Conservation (phyloP, 331 rosid genomes). For the Erythrophleum ivorense region DNA sequence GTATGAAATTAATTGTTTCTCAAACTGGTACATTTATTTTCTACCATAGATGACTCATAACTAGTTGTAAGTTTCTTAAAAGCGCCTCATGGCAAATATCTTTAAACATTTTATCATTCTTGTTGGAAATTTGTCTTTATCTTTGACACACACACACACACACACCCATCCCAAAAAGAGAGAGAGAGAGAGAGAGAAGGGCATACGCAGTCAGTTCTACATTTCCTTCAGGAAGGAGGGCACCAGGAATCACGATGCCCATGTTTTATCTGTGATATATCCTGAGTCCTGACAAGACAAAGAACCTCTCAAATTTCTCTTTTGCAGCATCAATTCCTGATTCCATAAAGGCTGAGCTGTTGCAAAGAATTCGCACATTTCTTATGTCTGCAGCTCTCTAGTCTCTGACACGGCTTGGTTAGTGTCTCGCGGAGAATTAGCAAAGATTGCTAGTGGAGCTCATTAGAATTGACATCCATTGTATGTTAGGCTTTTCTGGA, state of each 20-base stretch:
- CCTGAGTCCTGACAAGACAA: not conserved
- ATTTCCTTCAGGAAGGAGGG: not conserved
- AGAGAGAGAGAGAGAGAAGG: too few species aligned
- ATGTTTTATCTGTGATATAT: not conserved
- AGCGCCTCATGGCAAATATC: not conserved
- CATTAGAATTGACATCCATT: slow-evolving; percentile 18
- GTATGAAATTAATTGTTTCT: slow-evolving; percentile 43
- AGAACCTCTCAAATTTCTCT: slow-evolving; percentile 25
- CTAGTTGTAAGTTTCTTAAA: slow-evolving; percentile 6
- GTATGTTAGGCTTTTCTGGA: slow-evolving; percentile 26
- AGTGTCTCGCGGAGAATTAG: slow-evolving; percentile 21
- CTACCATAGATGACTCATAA: not conserved
- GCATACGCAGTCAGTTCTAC: not conserved
- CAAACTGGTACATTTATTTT: not conserved
- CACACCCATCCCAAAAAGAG: too few species aligned
- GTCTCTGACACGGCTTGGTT: slow-evolving; percentile 9
- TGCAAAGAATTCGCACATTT: slow-evolving; percentile 71
- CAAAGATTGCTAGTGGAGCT: slow-evolving; percentile 17
- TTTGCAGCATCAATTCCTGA: slow-evolving; percentile 81
- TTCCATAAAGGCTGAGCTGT: slow-evolving; percentile 75
- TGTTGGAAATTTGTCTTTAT: not conserved
- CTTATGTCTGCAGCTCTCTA: slow-evolving; percentile 63
- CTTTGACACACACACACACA: not conserved
- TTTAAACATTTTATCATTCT: not conserved
- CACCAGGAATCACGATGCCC: not conserved